Conservation (phyloP, 2,329 filamentous ascomycete species). For the Pestalotiopsis sp. region DNA sequence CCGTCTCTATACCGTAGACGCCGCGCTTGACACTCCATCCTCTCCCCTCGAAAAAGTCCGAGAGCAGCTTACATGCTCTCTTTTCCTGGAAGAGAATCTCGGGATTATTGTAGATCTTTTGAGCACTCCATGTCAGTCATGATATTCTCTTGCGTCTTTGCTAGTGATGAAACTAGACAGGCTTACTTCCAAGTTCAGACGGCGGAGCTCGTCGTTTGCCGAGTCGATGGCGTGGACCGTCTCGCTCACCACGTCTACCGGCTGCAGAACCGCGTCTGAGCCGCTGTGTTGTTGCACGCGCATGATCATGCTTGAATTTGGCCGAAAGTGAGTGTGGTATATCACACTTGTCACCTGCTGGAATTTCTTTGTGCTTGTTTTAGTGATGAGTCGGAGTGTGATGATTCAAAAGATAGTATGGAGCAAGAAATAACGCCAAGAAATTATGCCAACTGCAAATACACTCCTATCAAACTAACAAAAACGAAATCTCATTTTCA, state of each 20-base stretch:
- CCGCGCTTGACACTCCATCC: conserved; percentile 2
- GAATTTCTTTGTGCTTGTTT: too few species aligned
- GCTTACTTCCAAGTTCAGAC: conserved; percentile 1
- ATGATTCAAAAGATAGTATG: neutral
- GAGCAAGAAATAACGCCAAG: neutral
- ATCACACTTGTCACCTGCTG: too few species aligned
- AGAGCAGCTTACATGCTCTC: conserved; percentile 5
- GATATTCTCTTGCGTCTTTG: neutral
- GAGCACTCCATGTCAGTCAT: neutral
- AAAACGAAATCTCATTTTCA: neutral
- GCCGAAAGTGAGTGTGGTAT: too few species aligned
- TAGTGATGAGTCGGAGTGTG: too few species aligned
- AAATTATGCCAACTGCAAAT: neutral
- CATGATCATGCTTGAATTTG: neutral
- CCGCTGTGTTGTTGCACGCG: neutral
- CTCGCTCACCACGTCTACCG: neutral
- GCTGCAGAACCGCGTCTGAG: neutral
- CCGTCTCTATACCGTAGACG: conserved; percentile 3
- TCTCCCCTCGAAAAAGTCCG: neutral
- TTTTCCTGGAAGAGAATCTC: conserved; percentile 8
- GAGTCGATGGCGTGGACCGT: neutral
- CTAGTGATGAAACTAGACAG: neutral
- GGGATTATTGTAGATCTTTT: conserved; percentile 5
- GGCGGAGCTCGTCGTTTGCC: conserved; percentile 3
- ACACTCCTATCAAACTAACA: neutral